These are phyloP conservation scores for Elaeis oleifera DNA, from an alignment of 202 grass and related monocot genomes.

Conservation along the genomic window DNA sequence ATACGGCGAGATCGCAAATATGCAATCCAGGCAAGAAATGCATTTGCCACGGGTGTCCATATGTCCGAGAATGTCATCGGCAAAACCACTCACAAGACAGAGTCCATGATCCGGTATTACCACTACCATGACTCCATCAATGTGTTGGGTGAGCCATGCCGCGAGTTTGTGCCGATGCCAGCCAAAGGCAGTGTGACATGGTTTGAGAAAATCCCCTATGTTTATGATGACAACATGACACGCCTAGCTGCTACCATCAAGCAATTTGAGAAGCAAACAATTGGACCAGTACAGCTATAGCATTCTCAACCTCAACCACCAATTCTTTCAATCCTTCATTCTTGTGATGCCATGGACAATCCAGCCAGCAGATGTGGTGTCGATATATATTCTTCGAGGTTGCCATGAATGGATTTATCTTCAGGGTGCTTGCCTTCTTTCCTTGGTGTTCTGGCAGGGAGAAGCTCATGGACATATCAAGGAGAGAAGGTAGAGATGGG, in stretches of 20 bases:
- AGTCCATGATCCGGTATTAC: conserved; percentile 73
- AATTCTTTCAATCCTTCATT: no score
- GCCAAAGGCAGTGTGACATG: conserved; percentile 31
- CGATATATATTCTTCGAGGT: no score
- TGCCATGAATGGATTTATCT: no score
- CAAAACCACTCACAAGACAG: conserved; percentile 66
- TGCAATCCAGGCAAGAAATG: conserved; percentile 59
- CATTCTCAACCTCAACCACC: no score
- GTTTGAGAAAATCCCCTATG: conserved; percentile 56
- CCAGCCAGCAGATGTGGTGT: no score
- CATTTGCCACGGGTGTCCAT: conserved; percentile 73
- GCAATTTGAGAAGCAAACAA: conserved; percentile 40
- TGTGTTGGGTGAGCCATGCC: conserved; percentile 54
- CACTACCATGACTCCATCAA: conserved; percentile 90
- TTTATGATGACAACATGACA: conserved; percentile 70
- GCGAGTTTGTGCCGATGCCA: conserved; percentile 37
- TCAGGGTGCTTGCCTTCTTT: no score
- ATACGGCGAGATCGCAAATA: conserved; percentile 72
- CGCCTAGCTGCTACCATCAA: conserved; percentile 42
- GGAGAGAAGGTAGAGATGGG: no score
- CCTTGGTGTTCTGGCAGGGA: no score
- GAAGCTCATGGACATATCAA: no score
- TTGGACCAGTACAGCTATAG: conserved; percentile 10
- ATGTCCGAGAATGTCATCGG: conserved; percentile 73
- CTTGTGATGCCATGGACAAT: no score